Conservation (phyloP, 2,329 filamentous ascomycete species). For the Anisogramma anomala region DNA sequence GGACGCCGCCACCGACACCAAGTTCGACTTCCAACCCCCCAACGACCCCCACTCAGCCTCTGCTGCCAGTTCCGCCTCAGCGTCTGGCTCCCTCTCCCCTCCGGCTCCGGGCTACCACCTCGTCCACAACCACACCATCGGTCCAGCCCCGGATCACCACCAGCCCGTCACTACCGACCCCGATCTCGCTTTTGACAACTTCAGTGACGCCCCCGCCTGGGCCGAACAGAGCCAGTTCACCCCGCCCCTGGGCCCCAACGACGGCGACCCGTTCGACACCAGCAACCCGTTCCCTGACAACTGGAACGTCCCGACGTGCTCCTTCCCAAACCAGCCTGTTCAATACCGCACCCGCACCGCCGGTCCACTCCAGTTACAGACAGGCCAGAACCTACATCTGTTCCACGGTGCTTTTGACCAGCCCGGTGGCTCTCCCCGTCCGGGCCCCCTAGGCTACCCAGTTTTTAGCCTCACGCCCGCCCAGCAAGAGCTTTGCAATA, state of each 20-base stretch:
- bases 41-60: constrained; percentile 10
- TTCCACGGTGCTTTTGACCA: constrained; percentile 16
- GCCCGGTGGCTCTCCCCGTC: constrained; percentile 20
- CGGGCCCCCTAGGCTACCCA: constrained; percentile 23
- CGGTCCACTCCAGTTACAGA: constrained; percentile 2
- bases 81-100: constrained; percentile 7
- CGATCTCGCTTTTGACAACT: constrained; percentile 9
- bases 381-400: constrained; percentile 1
- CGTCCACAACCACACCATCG: constrained; percentile 2
- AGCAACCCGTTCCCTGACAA: constrained; percentile 12
- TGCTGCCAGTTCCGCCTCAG: constrained; percentile 9
- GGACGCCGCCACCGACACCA: constrained; percentile 10
- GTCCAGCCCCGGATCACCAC: constrained; percentile 3
- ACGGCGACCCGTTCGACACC: constrained; percentile 8
- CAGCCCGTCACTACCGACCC: constrained; percentile 7
- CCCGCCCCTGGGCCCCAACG: constrained; percentile 11
- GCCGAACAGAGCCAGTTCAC: constrained; percentile 11
- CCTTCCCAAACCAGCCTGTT: constrained; percentile 10
- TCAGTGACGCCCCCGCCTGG: constrained; percentile 8
- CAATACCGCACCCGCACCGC: constrained; percentile 9
- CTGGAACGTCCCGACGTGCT: constrained; percentile 12
- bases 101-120: constrained; percentile 7
- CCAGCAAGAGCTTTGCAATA: constrained; percentile 49
- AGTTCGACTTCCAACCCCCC: constrained; percentile 11
- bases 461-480: constrained; percentile 40